phyloP scores from a whole-genome alignment of 208 protist species.

The Herpetomonas samuelpessoai region DNA sequence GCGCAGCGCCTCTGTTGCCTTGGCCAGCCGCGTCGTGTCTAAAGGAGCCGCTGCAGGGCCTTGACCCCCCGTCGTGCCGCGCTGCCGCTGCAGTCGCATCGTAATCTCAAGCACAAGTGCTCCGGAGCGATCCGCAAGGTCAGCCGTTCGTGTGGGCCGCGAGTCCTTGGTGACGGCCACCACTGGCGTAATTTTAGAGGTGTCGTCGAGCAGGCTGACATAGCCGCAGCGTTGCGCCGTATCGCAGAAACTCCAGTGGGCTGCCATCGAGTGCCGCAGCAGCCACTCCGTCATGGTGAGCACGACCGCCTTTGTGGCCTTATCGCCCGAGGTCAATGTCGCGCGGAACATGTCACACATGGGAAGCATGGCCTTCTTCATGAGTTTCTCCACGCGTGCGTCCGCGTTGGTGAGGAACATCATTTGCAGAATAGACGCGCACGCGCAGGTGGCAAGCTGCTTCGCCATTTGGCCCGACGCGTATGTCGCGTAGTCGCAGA shows the following conservation, averaged over 20 bases:
- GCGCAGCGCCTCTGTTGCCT: constrained; percentile 7
- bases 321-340: constrained; percentile 63
- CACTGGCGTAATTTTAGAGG: constrained; percentile 33
- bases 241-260: constrained; percentile 44
- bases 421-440: constrained; percentile 78
- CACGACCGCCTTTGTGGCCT: constrained; percentile 73
- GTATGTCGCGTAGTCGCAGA: constrained; percentile 63
- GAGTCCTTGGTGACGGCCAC: constrained; percentile 20
- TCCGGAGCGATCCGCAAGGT: constrained; percentile 36
- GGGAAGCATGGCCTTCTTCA: constrained; percentile 52
- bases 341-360: constrained; percentile 83
- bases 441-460: constrained; percentile 76
- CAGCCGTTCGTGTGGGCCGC: constrained; percentile 42
- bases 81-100: constrained; percentile 7
- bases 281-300: constrained; percentile 89
- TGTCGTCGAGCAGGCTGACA: constrained; percentile 42
- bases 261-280: constrained; percentile 44
- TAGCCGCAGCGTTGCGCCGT: constrained; percentile 66
- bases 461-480: constrained; percentile 73
- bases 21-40: not conserved
- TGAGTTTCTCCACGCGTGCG: constrained; percentile 30
- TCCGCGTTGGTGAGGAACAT: constrained; percentile 39
- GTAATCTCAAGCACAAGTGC: constrained; percentile 24
- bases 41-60: not conserved
- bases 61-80: not conserved